Evolutionary conservation across 176 grass and related monocot species (phyloP), one percentile per base, ranked within the genome.

Genomic region (Lolium multiflorum): DNA sequence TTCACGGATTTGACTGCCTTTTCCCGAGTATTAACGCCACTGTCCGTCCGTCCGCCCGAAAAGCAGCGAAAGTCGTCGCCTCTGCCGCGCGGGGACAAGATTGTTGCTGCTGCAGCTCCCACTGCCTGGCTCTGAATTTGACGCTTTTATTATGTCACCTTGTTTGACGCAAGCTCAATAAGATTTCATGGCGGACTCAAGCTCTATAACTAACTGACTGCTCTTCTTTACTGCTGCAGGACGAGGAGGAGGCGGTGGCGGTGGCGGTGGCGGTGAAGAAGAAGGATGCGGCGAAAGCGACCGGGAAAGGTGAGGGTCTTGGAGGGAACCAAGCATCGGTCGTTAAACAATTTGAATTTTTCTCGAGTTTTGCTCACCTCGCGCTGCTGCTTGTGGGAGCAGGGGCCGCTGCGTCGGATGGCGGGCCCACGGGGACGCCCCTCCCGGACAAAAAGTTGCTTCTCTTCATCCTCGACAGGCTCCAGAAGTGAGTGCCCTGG

Each of bases 381-480:
- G 82, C 56, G 84, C 26, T 31, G 61, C 79, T 51, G 83, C 58
- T 71, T 41, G 58, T 71, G 59, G 59, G 48, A 1, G 83, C 82
- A 93, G 91, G 69, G 81, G 85, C 47, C 52, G 90, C 86, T 85
- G 77, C 81, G 72, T 82, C 72, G 82, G 85, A 76, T 93, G 85
- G 52, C 48, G 91, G 84, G 81, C 85, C 88, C 84, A 87, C 84
- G 54, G 90, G 86, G 47, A 93, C 88, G 43, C 66, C 85, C 75
- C 89, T 93, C 65, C 88, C 88, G 75, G 88, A 93, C 82, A 93
- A 90, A 90, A 93, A 90, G 75, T 86, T 88, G 86, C 87, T 91
- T 14, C 88, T 85, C 85, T 90, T 88, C 92, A 93, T 93, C 58
- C 86, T 93, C 60, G 89, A 93, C 63, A 86, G 89, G 86, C 92